Base-by-base conservation (phyloP, 2,329 filamentous ascomycete genomes). In the Beauveria pseudobassiana region DNA sequence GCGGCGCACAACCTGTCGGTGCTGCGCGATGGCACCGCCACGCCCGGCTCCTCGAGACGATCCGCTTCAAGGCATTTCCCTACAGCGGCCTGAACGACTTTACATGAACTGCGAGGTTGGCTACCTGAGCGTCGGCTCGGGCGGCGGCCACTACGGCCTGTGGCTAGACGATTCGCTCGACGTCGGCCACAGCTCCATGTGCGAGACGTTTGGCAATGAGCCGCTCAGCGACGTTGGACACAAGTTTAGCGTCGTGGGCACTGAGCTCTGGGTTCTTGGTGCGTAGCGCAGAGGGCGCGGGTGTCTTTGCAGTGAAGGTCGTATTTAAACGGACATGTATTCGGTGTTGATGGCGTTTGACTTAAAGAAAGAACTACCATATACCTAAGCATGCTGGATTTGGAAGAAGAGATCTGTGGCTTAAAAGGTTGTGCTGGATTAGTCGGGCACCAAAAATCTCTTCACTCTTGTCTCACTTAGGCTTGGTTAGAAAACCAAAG, bases 21-120 rank as follows among this genome's bases (percentile, higher is more conserved):
- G 65, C 66, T 38, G 34, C 0, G 48, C n/a, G 64, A 68, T 51
- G 65, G 68, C 6, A 67, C 68, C 50, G 68, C 71, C 22, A 68
- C 70, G 12, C 68, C 69, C 5, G 66, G 67, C 49, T 70, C 69
- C 64, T 66, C 5, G 90, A 93, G 64, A 82, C 86, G 28, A 91
- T 98, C 67, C 87, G 95, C 22, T 99, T 99, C 82, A 97, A 96
- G 76, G 93, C 93, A 0, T 99, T 98, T 69, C 93, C 93, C 0
- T 98, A 97, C 71, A 96, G 90, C 62, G 95, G 95, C 5, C 84
- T 96, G 46, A 98, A 99, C 73, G 95, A 98, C 74, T 99, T 73
- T 91, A 93, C 78, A 95, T 98, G 67, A 89, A 96, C 69, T 98
- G 93, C 75, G 92, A 98, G 75, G 80, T 85, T 3, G 84, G 87